Evolutionary conservation across 2,329 filamentous ascomycete species (phyloP).

Genomic region (Alternaria burnsii): DNA sequence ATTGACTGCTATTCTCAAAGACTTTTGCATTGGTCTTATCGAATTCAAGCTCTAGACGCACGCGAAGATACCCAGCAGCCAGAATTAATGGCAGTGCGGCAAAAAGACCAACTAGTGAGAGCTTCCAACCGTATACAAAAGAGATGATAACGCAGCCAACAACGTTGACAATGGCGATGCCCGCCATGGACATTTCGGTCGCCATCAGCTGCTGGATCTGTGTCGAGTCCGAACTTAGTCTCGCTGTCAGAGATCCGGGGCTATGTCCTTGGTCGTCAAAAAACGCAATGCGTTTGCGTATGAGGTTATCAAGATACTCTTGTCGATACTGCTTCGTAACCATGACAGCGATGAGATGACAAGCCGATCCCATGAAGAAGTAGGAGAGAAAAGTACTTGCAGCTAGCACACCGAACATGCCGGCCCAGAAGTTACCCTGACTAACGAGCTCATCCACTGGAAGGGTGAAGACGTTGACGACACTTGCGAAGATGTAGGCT

Average conservation of each 20-base stretch:
- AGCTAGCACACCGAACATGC: constrained; percentile 71
- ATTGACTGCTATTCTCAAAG: constrained; percentile 76
- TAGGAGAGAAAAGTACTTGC: constrained; percentile 63
- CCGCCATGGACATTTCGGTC: constrained; percentile 66
- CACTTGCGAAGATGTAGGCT: constrained; percentile 50
- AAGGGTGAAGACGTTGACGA: constrained; percentile 50
- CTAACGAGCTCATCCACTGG: constrained; percentile 37
- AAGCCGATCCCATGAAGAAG: constrained; percentile 56
- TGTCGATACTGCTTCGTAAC: constrained; percentile 64
- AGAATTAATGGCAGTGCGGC: constrained; percentile 64
- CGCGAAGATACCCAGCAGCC: constrained; percentile 58
- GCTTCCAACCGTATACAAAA: constrained; percentile 79
- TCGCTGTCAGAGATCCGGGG: constrained; percentile 67
- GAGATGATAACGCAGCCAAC: constrained; percentile 71
- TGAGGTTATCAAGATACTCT: constrained; percentile 68
- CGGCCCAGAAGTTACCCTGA: constrained; percentile 66
- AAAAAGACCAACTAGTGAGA: constrained; percentile 72
- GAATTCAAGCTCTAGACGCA: constrained; percentile 70
- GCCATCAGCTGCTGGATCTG: constrained; percentile 70
- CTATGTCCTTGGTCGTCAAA: constrained; percentile 70
- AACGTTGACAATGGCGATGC: constrained; percentile 72
- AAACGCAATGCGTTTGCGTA: constrained; percentile 67
- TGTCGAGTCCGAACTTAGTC: constrained; percentile 65
- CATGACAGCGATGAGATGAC: constrained; percentile 48
- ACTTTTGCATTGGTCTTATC: constrained; percentile 73